These are phyloP conservation scores for Phytopythium boreale DNA, from an alignment of 352 stramenopile species.

Conservation along the genomic window DNA sequence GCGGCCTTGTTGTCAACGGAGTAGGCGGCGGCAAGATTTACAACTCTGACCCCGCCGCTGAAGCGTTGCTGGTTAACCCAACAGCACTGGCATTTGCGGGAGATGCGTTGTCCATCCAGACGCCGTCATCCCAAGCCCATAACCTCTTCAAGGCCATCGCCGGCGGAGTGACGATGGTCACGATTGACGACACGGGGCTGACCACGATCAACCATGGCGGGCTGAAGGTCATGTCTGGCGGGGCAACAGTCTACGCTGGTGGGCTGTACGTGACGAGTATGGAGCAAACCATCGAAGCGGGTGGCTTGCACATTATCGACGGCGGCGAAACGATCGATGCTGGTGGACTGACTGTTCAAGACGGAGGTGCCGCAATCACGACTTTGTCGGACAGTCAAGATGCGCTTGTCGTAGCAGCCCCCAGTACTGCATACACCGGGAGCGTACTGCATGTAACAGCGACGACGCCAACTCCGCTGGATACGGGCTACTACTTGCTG, in stretches of 20 bases:
- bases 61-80: slow-evolving; percentile 29
- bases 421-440: slow-evolving; percentile 17
- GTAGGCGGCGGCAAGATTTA: slow-evolving; percentile 28
- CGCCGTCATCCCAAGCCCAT: slow-evolving; percentile 31
- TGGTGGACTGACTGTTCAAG: slow-evolving; percentile 27
- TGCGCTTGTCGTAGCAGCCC: slow-evolving; percentile 21
- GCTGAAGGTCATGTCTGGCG: slow-evolving; percentile 34
- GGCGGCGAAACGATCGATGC: slow-evolving; percentile 36
- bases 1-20: slow-evolving; percentile 34
- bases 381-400: slow-evolving; percentile 9
- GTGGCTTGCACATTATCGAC: slow-evolving; percentile 27
- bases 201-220: slow-evolving; percentile 44
- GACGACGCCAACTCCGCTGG: slow-evolving; percentile 9
- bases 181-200: slow-evolving; percentile 36
- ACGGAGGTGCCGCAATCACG: slow-evolving; percentile 33
- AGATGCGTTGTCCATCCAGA: slow-evolving; percentile 36
- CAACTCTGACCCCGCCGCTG: slow-evolving; percentile 20
- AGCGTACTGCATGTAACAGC: slow-evolving; percentile 22
- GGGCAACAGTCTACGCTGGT: slow-evolving; percentile 34
- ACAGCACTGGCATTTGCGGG: slow-evolving; percentile 22
- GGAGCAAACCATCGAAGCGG: slow-evolving; percentile 36
- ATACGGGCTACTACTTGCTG: slow-evolving; percentile 17
- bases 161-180: slow-evolving; percentile 28
- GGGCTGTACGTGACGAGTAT: slow-evolving; percentile 33
- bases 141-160: slow-evolving; percentile 41